Conservation (phyloP, 495 filamentous ascomycete species). For the Diplogelasinospora grovesii region DNA sequence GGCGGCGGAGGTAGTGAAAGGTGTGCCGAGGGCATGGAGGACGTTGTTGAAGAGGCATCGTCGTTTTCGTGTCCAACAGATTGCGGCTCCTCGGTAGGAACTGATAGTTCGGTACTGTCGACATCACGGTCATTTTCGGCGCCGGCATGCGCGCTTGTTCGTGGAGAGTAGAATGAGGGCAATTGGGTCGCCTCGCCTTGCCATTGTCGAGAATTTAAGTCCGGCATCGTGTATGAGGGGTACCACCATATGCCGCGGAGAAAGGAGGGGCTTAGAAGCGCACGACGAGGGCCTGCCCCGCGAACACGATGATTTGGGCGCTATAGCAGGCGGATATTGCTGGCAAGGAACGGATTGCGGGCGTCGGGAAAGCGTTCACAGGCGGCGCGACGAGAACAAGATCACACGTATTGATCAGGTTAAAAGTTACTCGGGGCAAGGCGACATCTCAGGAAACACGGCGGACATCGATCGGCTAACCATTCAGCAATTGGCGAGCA, state of each 20-base stretch:
- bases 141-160: conserved; percentile 17
- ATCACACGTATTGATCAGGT: not conserved
- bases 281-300: too few relatives aligned
- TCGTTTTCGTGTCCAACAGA: not conserved
- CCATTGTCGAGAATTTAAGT: conserved; percentile 12
- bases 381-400: not conserved
- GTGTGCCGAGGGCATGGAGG: conserved; percentile 7
- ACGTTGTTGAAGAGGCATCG: conserved; percentile 5
- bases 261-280: not conserved
- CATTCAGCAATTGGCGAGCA: conserved; percentile 10
- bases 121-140: conserved; percentile 14
- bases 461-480: conserved; percentile 2
- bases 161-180: conserved; percentile 45
- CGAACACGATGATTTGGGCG: not conserved
- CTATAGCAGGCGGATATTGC: not conserved
- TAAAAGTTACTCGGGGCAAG: not conserved
- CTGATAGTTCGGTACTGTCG: conserved; percentile 15
- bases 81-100: conserved; percentile 3
- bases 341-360: too few relatives aligned
- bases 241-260: not conserved
- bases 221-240: conserved; percentile 10
- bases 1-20: conserved; percentile 28
- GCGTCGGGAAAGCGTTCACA: not conserved
- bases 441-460: not conserved
- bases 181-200: conserved; percentile 26